These are phyloP conservation scores for Herpetomonas tarakana DNA, from an alignment of 208 protist species.

Conservation along the genomic window DNA sequence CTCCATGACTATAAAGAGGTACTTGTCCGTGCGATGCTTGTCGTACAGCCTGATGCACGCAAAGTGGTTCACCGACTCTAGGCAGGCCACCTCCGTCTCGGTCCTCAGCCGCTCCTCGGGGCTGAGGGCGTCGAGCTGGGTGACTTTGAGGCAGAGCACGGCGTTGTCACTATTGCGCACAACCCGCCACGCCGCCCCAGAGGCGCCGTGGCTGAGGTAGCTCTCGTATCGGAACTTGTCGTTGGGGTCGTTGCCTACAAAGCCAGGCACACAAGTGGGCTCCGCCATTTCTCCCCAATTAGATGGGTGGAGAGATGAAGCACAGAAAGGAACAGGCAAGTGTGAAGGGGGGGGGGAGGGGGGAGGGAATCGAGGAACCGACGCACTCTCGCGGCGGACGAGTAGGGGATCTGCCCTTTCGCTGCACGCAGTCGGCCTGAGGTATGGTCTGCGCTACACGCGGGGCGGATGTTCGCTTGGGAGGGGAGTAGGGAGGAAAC, in stretches of 20 bases:
- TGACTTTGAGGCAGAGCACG: slow-evolving; percentile 27
- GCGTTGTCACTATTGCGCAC: slow-evolving; percentile 12
- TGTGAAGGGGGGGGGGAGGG: neutral
- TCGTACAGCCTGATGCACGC: slow-evolving; percentile 33
- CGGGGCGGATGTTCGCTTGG: too few species aligned
- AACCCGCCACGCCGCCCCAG: slow-evolving; percentile 24
- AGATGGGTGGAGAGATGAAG: neutral
- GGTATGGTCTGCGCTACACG: too few species aligned
- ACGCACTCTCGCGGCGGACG: too few species aligned
- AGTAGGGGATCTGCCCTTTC: neutral
- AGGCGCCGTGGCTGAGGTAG: slow-evolving; percentile 26
- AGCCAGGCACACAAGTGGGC: neutral
- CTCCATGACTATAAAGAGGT: slow-evolving; percentile 48
- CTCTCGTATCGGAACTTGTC: slow-evolving; percentile 23
- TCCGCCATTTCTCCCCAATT: neutral
- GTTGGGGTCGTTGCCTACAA: slow-evolving; percentile 1
- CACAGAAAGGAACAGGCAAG: neutral
- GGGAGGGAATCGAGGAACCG: too few species aligned
- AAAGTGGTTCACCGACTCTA: slow-evolving; percentile 35
- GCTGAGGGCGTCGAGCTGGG: slow-evolving; percentile 2
- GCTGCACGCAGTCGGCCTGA: too few species aligned
- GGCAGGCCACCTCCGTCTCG: slow-evolving; percentile 32
- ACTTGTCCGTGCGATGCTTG: slow-evolving; percentile 16
- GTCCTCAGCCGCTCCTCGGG: slow-evolving; percentile 10
- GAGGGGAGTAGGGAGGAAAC: too few species aligned